A percentile compares a stretch with the other conserved stretches of the same genome.
phyloP scores from a whole-genome alignment of 2,329 filamentous ascomycete species.

The Chaetomium olivaceum region DNA sequence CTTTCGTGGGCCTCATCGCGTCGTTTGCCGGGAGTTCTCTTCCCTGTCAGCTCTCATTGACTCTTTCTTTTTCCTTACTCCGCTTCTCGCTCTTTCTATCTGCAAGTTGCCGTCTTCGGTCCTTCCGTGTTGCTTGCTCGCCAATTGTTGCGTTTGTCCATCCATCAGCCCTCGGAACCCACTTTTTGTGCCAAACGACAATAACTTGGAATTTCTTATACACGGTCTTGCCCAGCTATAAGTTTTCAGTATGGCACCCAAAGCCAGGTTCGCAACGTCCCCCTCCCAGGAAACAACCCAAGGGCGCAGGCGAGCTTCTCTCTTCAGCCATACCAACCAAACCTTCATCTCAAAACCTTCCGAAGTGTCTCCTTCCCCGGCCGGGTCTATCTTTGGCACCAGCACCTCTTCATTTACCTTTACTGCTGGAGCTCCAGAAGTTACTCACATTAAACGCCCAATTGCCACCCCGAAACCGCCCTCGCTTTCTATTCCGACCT shows the following conservation, averaged over 20 bases:
- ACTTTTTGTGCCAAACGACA: neutral
- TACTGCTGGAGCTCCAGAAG: neutral
- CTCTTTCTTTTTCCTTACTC: neutral
- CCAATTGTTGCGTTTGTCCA: neutral
- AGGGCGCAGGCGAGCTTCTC: neutral
- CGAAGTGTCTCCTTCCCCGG: neutral
- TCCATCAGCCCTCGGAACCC: neutral
- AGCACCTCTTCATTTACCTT: constrained; percentile 11
- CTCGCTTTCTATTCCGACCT: neutral
- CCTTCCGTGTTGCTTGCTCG: neutral
- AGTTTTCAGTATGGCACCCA: constrained; percentile 1
- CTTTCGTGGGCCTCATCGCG: constrained; percentile 12
- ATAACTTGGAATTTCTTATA: neutral
- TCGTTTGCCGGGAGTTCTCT: neutral
- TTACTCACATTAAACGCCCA: neutral
- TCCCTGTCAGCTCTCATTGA: constrained; percentile 2
- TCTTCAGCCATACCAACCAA: constrained; percentile 23
- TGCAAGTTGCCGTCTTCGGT: constrained; percentile 11
- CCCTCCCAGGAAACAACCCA: neutral
- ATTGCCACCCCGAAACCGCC: neutral
- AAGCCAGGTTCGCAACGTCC: neutral
- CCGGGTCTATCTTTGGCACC: neutral
- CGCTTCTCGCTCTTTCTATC: constrained; percentile 3
- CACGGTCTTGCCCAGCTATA: neutral
- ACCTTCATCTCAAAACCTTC: constrained; percentile 23